These are phyloP conservation scores for Lachancea kluyveri DNA, from an alignment of 805 yeast species.

Conservation along the genomic window DNA sequence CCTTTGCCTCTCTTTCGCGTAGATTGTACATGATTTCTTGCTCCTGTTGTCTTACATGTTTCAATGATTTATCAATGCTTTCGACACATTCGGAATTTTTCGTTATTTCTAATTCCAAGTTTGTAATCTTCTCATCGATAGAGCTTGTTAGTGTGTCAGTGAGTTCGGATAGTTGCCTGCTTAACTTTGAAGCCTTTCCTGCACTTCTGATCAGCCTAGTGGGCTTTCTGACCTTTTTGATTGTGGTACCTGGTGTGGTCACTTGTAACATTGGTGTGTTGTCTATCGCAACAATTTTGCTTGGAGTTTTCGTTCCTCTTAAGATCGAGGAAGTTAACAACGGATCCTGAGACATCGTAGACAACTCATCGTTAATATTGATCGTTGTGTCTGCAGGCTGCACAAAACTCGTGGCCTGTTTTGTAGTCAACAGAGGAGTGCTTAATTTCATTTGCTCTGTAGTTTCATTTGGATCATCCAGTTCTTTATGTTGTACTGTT, in stretches of 20 bases:
- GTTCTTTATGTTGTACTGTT: neutral
- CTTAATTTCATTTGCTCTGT: constrained; percentile 11
- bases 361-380: constrained; percentile 5
- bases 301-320: constrained; percentile 10
- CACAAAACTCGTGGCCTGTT: constrained; percentile 8
- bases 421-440: constrained; percentile 13
- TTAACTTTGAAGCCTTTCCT: too few species aligned
- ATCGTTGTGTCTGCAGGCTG: constrained; percentile 6
- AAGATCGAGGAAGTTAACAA: constrained; percentile 24
- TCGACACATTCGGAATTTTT: constrained; percentile 10
- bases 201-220: too few species aligned
- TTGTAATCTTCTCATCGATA: constrained; percentile 12
- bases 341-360: constrained; percentile 12
- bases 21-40: constrained; percentile 10
- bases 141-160: constrained; percentile 10
- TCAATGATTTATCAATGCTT: constrained; percentile 9
- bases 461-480: too few species aligned
- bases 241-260: constrained; percentile 1
- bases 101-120: constrained; percentile 12
- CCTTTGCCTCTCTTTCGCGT: constrained; percentile 6
- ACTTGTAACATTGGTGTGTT: constrained; percentile 3
- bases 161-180: constrained; percentile 6
- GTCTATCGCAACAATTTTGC: neutral
- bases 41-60: constrained; percentile 7
- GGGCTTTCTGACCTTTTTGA: constrained; percentile 1